Percentiles rank a stretch among this genome's conserved stretches.
phyloP scores from a whole-genome alignment of 208 protist genomes.

The Strigomonas galati region DNA sequence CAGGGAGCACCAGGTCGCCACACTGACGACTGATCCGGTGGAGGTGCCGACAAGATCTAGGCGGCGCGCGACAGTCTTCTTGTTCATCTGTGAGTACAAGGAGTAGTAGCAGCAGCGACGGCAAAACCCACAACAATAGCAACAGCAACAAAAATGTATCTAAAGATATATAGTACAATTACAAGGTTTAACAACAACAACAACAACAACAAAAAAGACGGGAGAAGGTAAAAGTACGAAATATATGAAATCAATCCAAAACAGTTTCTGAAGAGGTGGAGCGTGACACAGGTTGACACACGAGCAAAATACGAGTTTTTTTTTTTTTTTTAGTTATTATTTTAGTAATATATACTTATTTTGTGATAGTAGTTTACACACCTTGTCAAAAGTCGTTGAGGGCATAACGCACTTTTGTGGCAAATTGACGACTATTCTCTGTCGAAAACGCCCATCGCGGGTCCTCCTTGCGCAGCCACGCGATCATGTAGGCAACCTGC shows the following conservation, averaged over 20 bases:
- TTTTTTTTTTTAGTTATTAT: slow-evolving; percentile 11
- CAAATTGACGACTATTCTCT: slow-evolving; percentile 87
- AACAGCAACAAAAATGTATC: background rate
- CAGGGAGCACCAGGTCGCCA: slow-evolving; percentile 84
- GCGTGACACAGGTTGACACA: too few relatives aligned
- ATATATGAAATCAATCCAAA: background rate
- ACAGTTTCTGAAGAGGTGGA: too few relatives aligned
- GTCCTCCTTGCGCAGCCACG: slow-evolving; percentile 90
- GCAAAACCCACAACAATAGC: too few relatives aligned
- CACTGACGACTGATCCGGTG: slow-evolving; percentile 72
- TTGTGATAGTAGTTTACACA: background rate
- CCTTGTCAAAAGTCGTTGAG: slow-evolving; percentile 74
- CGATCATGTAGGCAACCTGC: slow-evolving; percentile 89
- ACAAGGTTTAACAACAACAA: too few relatives aligned
- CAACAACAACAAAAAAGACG: too few relatives aligned
- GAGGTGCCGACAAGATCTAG: slow-evolving; percentile 71
- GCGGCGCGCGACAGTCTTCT: slow-evolving; percentile 51
- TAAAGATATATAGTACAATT: too few relatives aligned
- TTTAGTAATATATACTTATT: background rate
- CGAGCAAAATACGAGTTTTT: too few relatives aligned
- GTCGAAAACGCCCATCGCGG: slow-evolving; percentile 89
- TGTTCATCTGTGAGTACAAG: slow-evolving; percentile 38
- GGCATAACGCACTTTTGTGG: slow-evolving; percentile 72
- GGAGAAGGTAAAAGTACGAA: too few relatives aligned
- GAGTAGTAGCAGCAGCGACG: too few relatives aligned